Percentiles rank a stretch among this genome's conserved stretches.
Evolutionary conservation across 352 stramenopile genomes (phyloP).

Genomic region (Globisporangium echinulatum): DNA sequence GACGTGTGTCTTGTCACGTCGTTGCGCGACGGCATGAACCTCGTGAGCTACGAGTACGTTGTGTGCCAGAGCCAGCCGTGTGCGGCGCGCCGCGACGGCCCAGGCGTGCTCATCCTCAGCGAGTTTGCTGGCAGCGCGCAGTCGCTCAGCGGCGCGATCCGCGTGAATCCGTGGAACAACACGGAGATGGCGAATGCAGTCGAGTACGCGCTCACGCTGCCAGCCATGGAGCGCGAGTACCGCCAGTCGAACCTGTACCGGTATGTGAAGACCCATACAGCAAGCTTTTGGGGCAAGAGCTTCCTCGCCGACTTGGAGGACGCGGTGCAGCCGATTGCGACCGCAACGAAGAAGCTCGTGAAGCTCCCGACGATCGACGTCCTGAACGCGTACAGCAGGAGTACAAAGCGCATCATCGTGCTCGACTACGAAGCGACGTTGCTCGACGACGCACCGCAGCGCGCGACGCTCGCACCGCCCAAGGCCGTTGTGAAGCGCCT

Average conservation of each 20-base stretch:
- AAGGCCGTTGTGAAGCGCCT: constrained; percentile 48
- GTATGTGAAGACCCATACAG: constrained; percentile 84
- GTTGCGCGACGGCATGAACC: constrained; percentile 87
- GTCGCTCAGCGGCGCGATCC: constrained; percentile 80
- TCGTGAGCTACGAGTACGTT: constrained; percentile 87
- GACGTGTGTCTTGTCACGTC: constrained; percentile 87
- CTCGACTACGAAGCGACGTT: constrained; percentile 86
- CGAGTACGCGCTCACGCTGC: constrained; percentile 80
- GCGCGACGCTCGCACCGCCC: constrained; percentile 31
- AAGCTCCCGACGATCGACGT: constrained; percentile 56
- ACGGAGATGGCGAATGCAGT: constrained; percentile 78
- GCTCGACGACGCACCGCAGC: constrained; percentile 9
- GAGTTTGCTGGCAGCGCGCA: constrained; percentile 88
- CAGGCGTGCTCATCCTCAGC: constrained; percentile 80
- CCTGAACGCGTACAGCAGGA: constrained; percentile 47
- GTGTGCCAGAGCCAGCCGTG: constrained; percentile 63
- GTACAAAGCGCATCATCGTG: constrained; percentile 82
- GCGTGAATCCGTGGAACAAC: constrained; percentile 87
- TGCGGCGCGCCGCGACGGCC: constrained; percentile 31
- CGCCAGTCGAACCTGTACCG: constrained; percentile 85
- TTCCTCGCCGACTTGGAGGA: constrained; percentile 70
- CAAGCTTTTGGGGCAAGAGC: constrained; percentile 71
- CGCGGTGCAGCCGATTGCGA: constrained; percentile 18
- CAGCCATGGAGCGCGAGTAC: constrained; percentile 72
- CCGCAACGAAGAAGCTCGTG: constrained; percentile 40